phyloP scores from a whole-genome alignment of 2,329 filamentous ascomycete genomes.

The Lecanosticta acicola region DNA sequence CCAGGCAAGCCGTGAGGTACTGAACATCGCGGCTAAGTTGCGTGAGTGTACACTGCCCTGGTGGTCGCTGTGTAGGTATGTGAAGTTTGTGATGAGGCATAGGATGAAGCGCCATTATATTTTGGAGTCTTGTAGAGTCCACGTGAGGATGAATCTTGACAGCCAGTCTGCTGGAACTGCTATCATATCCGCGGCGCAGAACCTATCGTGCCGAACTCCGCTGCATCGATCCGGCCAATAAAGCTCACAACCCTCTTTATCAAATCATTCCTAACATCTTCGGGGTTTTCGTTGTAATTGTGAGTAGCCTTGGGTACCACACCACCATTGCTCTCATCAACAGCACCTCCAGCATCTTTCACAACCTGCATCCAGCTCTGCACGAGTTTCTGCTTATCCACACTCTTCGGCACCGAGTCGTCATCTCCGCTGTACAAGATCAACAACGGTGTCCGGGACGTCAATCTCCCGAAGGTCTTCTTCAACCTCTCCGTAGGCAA shows the following conservation, averaged over 20 bases:
- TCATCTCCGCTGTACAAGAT: conserved; percentile 62
- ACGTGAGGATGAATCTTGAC: too few species aligned
- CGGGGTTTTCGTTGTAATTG: conserved; percentile 45
- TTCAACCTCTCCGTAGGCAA: conserved; percentile 54
- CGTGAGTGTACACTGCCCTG: too few species aligned
- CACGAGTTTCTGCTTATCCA: conserved; percentile 56
- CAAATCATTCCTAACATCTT: conserved; percentile 35
- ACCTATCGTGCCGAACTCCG: not conserved
- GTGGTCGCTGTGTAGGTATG: too few species aligned
- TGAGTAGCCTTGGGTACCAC: conserved; percentile 48
- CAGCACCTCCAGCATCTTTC: conserved; percentile 39
- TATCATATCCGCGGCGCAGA: not conserved
- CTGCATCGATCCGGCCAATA: conserved; percentile 31
- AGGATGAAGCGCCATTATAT: too few species aligned
- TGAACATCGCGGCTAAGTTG: too few species aligned
- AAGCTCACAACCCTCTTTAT: conserved; percentile 36
- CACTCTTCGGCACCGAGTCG: conserved; percentile 54
- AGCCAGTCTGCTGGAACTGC: too few species aligned
- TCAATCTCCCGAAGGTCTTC: conserved; percentile 60
- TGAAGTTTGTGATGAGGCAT: too few species aligned
- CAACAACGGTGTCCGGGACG: conserved; percentile 49
- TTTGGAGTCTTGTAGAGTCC: too few species aligned
- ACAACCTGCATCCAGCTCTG: conserved; percentile 50
- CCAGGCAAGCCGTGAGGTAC: too few species aligned
- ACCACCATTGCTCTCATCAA: conserved; percentile 47